phyloP scores from a whole-genome alignment of 2,329 filamentous ascomycete genomes.

The Penicillium sp. region DNA sequence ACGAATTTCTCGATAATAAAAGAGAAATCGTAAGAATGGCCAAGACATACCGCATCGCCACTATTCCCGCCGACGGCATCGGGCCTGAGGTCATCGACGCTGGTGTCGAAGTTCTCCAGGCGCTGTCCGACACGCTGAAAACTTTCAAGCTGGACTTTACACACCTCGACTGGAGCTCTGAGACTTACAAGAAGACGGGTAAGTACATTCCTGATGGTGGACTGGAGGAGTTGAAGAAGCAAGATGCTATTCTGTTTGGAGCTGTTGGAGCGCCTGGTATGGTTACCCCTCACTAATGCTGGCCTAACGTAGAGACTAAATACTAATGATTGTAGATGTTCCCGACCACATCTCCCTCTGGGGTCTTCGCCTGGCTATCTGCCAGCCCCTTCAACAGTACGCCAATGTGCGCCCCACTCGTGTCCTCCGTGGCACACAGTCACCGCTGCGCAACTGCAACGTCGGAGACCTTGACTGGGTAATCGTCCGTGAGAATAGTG shows the following conservation, averaged over 20 bases:
- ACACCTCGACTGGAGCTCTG: constrained; percentile 70
- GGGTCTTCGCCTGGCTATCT: constrained; percentile 69
- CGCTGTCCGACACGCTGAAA: constrained; percentile 48
- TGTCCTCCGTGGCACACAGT: constrained; percentile 64
- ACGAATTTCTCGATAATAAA: background rate
- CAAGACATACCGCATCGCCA: constrained; percentile 59
- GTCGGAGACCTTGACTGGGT: constrained; percentile 69
- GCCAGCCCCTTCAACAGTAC: constrained; percentile 70
- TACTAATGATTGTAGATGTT: constrained; percentile 50
- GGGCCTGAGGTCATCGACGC: constrained; percentile 70
- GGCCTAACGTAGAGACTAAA: background rate
- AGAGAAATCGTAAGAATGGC: constrained; percentile 6
- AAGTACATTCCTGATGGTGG: constrained; percentile 68
- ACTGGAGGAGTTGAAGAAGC: constrained; percentile 60
- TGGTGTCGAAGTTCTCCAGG: constrained; percentile 65
- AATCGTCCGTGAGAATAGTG: constrained; percentile 69
- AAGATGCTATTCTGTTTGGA: constrained; percentile 71
- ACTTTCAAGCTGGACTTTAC: constrained; percentile 66
- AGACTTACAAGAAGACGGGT: constrained; percentile 68
- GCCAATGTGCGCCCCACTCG: constrained; percentile 70
- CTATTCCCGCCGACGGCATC: constrained; percentile 72
- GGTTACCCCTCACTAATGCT: constrained; percentile 2
- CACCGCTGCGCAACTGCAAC: constrained; percentile 59
- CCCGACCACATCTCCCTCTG: constrained; percentile 72
- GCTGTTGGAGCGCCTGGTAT: constrained; percentile 66